Conservation (phyloP, 108 stramenopile species). For the Cyclotella sp. region DNA sequence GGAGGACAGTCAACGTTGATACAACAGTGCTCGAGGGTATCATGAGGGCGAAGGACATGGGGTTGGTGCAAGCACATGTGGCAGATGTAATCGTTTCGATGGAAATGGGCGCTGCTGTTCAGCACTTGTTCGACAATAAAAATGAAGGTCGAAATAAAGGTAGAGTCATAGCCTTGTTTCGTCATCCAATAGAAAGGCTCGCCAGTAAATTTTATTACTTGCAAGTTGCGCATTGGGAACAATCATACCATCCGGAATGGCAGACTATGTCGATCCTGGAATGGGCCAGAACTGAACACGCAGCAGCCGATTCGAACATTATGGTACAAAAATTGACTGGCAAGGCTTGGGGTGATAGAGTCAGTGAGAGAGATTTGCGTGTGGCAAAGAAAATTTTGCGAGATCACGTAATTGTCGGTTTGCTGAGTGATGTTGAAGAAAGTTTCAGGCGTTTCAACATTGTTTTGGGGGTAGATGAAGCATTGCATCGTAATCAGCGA, state of each 20-base stretch:
- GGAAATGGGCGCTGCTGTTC: slow-evolving; percentile 37
- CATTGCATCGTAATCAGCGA: neutral
- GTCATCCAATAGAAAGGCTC: slow-evolving; percentile 60
- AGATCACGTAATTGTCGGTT: slow-evolving; percentile 44
- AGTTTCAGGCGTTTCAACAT: slow-evolving; percentile 42
- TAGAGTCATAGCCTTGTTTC: slow-evolving; percentile 50
- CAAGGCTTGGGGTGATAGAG: slow-evolving; percentile 3
- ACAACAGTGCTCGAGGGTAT: slow-evolving; percentile 48
- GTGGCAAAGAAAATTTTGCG: slow-evolving; percentile 43
- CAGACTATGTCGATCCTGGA: slow-evolving; percentile 51
- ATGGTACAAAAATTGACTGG: slow-evolving; percentile 29
- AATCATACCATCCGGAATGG: slow-evolving; percentile 57
- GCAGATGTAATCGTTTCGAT: slow-evolving; percentile 45
- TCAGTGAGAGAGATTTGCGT: slow-evolving; percentile 22
- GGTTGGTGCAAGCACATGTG: slow-evolving; percentile 35
- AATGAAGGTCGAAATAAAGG: slow-evolving; percentile 51
- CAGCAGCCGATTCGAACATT: slow-evolving; percentile 14
- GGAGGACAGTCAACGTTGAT: slow-evolving; percentile 53
- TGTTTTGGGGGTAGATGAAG: slow-evolving; percentile 29
- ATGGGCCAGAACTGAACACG: slow-evolving; percentile 35
- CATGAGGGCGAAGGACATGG: slow-evolving; percentile 35
- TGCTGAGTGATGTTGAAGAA: slow-evolving; percentile 44
- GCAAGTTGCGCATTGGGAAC: slow-evolving; percentile 60
- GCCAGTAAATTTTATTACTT: slow-evolving; percentile 67
- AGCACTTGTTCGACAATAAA: slow-evolving; percentile 26